These are phyloP conservation scores for Barnettozyma californica DNA, from an alignment of 805 yeast genomes.

Conservation along the genomic window DNA sequence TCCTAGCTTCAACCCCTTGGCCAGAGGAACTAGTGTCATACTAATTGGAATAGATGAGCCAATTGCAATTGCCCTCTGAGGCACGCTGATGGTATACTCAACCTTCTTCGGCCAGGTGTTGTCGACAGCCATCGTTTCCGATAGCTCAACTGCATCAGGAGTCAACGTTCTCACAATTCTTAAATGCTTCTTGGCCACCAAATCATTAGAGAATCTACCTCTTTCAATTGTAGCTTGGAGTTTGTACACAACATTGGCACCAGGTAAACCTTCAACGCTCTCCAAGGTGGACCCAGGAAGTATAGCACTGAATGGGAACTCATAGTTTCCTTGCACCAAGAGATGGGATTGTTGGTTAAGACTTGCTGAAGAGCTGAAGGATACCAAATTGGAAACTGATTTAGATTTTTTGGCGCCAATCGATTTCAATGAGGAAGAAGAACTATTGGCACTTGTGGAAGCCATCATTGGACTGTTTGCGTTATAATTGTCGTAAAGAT, in stretches of 20 bases:
- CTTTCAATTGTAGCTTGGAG: conserved; percentile 79
- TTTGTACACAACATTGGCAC: conserved; percentile 67
- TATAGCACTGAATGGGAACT: conserved; percentile 81
- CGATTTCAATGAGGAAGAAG: conserved; percentile 22
- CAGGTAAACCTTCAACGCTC: conserved; percentile 84
- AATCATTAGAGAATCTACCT: conserved; percentile 64
- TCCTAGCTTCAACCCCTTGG: conserved; percentile 77
- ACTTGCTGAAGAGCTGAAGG: conserved; percentile 26
- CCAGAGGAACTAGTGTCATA: conserved; percentile 68
- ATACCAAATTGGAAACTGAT: conserved; percentile 30
- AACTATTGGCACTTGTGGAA: conserved; percentile 17
- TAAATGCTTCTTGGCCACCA: conserved; percentile 63
- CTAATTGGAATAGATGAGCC: conserved; percentile 74
- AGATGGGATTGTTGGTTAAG: conserved; percentile 28
- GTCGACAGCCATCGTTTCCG: conserved; percentile 90
- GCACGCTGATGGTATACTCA: conserved; percentile 82
- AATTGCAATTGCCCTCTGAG: conserved; percentile 83
- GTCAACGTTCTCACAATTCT: conserved; percentile 83
- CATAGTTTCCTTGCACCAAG: conserved; percentile 74
- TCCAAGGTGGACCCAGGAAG: conserved; percentile 84
- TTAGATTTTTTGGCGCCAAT: conserved; percentile 25
- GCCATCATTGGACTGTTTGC: conserved; percentile 9
- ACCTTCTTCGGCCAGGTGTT: conserved; percentile 94
- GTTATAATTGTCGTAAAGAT: conserved; percentile 22
- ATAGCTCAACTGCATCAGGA: conserved; percentile 78